Evolutionary conservation across 2,329 filamentous ascomycete genomes (phyloP).

Genomic region (Atkinsonella texensis): DNA sequence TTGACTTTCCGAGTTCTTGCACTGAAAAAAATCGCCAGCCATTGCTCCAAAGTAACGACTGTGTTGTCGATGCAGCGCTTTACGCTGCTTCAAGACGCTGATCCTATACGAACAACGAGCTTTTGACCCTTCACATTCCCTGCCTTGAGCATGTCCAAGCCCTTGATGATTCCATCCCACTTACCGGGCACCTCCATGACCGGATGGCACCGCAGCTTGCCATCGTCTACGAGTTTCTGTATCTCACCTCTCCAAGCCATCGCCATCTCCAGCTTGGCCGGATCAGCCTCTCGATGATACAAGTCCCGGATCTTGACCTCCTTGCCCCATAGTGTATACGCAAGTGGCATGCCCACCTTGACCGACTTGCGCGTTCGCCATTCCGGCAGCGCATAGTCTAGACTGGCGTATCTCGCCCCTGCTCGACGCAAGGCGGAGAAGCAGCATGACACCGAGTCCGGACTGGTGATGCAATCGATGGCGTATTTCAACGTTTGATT

Average conservation of each 20-base stretch:
- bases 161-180: not conserved
- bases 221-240: not conserved
- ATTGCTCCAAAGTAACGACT: no score
- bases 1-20: no score
- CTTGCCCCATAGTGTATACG: not conserved
- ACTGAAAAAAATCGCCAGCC: no score
- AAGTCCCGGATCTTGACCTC: not conserved
- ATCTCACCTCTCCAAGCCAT: not conserved
- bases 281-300: not conserved
- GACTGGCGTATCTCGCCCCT: not conserved
- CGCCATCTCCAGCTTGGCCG: not conserved
- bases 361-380: slow-evolving; percentile 28
- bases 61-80: no score
- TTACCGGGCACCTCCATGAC: not conserved
- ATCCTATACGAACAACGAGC: not conserved
- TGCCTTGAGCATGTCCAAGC: not conserved
- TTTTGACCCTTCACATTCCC: not conserved
- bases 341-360: slow-evolving; percentile 39
- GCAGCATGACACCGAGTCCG: not conserved
- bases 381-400: not conserved
- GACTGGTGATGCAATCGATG: not conserved
- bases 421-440: not conserved
- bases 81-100: not conserved
- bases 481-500: not conserved
- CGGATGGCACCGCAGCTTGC: not conserved